These are phyloP conservation scores for Aspergillus sp. DNA, from an alignment of 2,329 filamentous ascomycete species.

Conservation along the genomic window DNA sequence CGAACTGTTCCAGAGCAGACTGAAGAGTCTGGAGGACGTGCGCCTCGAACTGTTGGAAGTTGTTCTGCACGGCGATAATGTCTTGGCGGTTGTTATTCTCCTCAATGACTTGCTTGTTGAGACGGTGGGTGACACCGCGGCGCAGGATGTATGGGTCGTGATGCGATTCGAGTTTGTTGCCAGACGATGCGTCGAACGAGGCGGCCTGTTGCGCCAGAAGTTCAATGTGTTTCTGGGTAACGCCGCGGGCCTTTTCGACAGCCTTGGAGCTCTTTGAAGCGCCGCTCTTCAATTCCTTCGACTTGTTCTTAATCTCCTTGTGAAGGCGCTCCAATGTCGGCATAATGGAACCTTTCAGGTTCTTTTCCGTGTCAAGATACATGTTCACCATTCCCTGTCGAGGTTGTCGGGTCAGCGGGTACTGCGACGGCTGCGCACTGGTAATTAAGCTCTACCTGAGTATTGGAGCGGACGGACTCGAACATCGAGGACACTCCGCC, in stretches of 20 bases:
- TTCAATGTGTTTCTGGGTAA: conserved; percentile 94
- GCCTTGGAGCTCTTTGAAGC: conserved; percentile 83
- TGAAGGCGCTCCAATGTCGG: conserved; percentile 88
- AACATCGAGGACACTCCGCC: conserved; percentile 87
- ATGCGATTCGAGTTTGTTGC: conserved; percentile 65
- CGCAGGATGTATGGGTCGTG: conserved; percentile 89
- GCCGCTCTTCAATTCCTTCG: conserved; percentile 80
- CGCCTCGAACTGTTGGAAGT: conserved; percentile 81
- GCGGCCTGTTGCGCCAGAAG: conserved; percentile 84
- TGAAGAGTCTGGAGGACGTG: conserved; percentile 83
- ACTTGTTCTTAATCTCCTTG: conserved; percentile 94
- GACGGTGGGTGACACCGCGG: conserved; percentile 74
- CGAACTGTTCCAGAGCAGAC: conserved; percentile 77
- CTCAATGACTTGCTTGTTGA: conserved; percentile 87
- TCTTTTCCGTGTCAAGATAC: conserved; percentile 88
- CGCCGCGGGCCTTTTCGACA: conserved; percentile 81
- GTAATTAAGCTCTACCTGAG: conserved; percentile 56
- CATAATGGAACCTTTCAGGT: conserved; percentile 78
- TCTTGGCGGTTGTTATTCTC: conserved; percentile 97
- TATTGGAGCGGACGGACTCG: conserved; percentile 90
- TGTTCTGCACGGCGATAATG: conserved; percentile 84
- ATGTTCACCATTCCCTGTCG: conserved; percentile 75
- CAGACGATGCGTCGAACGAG: conserved; percentile 66
- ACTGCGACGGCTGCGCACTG: not conserved
- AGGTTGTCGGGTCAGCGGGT: not conserved